These are phyloP conservation scores for Golovinomyces cichoracearum DNA, from an alignment of 2,329 filamentous ascomycete species.

Conservation along the genomic window DNA sequence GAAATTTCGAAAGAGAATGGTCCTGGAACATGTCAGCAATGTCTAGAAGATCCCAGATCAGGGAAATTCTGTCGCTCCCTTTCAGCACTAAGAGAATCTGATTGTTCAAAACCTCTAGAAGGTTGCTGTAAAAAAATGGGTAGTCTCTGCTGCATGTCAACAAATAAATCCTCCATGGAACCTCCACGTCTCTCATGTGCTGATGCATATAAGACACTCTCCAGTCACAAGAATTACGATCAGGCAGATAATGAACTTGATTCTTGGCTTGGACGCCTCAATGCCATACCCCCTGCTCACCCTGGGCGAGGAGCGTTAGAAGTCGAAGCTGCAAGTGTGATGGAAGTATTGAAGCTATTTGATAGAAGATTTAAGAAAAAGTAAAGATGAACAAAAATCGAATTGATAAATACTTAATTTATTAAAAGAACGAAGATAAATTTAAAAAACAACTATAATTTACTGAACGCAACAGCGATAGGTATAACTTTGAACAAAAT, in stretches of 20 bases:
- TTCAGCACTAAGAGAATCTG: constrained; percentile 28
- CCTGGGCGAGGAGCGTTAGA: constrained; percentile 33
- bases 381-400: no score
- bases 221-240: constrained; percentile 51
- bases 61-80: constrained; percentile 64
- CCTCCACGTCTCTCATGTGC: constrained; percentile 38
- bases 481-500: no score
- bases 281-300: constrained; percentile 24
- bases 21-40: constrained; percentile 57
- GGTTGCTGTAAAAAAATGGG: constrained; percentile 36
- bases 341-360: constrained; percentile 63
- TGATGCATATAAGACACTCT: constrained; percentile 53
- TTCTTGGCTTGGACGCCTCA: constrained; percentile 51
- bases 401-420: no score
- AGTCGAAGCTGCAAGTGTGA: constrained; percentile 60
- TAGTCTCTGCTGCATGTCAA: constrained; percentile 32
- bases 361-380: constrained; percentile 41
- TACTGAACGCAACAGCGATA: no score
- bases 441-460: no score
- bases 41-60: constrained; percentile 49
- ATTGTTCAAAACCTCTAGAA: constrained; percentile 19
- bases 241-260: constrained; percentile 46
- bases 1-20: constrained; percentile 24
- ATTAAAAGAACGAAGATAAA: no score
- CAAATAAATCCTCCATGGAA: constrained; percentile 11